Base-by-base conservation (phyloP, 306 rosid genomes). In the Dalbergia cochinchinensis region DNA sequence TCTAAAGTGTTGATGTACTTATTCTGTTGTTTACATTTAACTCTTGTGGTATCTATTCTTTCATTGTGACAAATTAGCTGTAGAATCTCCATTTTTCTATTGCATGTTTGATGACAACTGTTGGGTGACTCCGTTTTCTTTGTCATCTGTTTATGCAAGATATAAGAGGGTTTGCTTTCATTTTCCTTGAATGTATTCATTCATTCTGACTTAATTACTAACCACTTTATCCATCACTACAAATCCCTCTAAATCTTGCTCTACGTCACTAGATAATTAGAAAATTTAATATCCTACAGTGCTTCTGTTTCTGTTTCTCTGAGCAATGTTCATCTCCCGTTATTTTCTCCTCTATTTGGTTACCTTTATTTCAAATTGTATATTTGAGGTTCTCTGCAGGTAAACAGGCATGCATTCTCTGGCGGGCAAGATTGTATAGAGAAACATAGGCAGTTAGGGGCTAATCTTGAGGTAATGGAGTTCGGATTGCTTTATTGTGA, bases 371-470 rank as follows among this genome's bases (percentile, higher is more conserved):
- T 4, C 47, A 44, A 16, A 62, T 18, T 74, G 1, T 33, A 59
- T 61, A 69, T 82, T 15, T 72, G 74, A 77, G 74, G 66, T 76
- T 80, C 50, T 86, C 44, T 83, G 71, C 93, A 92, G 99, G 71
- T 95, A 79, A 92, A 92, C 83, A 87, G 41, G 58, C 74, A 89
- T 82, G 99, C 99, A 31, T 95, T 92, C 79, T 95, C 99, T 57
- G 98, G 99, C 37, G 99, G 99, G 62, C 98, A 91, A 87, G 99
- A 95, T 89, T 89, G 98, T 13, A 44, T 90, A 22, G 98, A 91
- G 84, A 89, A 92, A 84, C 99, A 95, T 81, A 88, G 96, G 76
- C 86, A 88, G 83, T 86, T 80, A 48, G 99, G 99, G 50, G 97
- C 97, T 73, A 89, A 93, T 90, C 94, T 94, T 0, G 97, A 95